These are phyloP conservation scores for Xylaria digitata DNA, from an alignment of 2,329 filamentous ascomycete species.

Conservation along the genomic window DNA sequence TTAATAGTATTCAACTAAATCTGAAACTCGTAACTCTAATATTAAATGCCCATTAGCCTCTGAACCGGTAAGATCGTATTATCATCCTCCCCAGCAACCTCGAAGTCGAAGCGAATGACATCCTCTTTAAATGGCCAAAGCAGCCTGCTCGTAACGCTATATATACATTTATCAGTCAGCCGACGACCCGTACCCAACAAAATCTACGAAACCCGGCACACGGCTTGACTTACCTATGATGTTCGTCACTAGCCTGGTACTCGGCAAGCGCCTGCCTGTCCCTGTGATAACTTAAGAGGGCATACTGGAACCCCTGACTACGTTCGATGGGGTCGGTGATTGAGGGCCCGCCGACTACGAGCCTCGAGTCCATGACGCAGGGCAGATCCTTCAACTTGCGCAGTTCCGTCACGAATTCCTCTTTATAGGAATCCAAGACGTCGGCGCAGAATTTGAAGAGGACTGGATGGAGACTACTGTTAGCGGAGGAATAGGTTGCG, in stretches of 20 bases:
- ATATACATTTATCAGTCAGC: neutral
- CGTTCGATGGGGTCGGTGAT: constrained; percentile 63
- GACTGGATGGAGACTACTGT: constrained; percentile 15
- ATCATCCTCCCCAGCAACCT: constrained; percentile 44
- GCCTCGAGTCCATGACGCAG: constrained; percentile 60
- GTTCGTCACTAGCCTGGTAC: constrained; percentile 65
- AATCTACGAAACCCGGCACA: too few species aligned
- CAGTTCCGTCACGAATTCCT: constrained; percentile 59
- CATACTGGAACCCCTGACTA: constrained; percentile 65
- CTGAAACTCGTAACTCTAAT: neutral
- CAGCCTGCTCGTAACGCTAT: constrained; percentile 62
- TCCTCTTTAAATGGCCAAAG: constrained; percentile 66
- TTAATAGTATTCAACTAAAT: neutral
- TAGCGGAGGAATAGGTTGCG: neutral
- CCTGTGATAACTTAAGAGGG: constrained; percentile 63
- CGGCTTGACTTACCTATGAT: constrained; percentile 55
- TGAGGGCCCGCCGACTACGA: constrained; percentile 64
- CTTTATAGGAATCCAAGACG: constrained; percentile 50
- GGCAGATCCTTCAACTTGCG: constrained; percentile 61
- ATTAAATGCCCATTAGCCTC: neutral
- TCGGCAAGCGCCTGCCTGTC: constrained; percentile 58
- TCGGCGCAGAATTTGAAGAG: constrained; percentile 33
- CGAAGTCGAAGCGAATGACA: constrained; percentile 65
- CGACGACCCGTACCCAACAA: too few species aligned
- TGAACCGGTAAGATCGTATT: constrained; percentile 1